Percentiles rank a stretch among this genome's conserved stretches.
Conservation (phyloP, 768 basidiomycete genomes). For the Rhodotorula diobovata region DNA sequence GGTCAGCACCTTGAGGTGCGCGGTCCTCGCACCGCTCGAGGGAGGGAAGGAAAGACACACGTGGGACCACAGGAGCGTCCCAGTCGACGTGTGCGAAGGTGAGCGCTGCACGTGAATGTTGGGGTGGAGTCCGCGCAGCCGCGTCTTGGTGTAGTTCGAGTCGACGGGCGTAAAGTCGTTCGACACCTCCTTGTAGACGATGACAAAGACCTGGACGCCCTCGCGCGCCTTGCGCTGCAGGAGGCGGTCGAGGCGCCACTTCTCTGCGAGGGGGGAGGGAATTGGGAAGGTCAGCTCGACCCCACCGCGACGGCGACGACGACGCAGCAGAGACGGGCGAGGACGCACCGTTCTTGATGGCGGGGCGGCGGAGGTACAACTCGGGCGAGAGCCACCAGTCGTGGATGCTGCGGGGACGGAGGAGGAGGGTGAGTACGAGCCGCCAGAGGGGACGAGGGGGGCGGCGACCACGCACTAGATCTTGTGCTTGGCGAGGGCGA, state of each 20-base stretch:
- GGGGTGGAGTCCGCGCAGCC: constrained; percentile 69
- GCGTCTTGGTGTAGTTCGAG: constrained; percentile 76
- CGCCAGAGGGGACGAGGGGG: not conserved
- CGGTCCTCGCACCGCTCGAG: not conserved
- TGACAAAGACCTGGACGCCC: constrained; percentile 92
- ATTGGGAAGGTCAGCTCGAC: not conserved
- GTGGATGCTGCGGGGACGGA: constrained; percentile 72
- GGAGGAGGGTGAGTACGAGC: not conserved
- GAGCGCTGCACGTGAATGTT: constrained; percentile 89
- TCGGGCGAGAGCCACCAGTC: constrained; percentile 94
- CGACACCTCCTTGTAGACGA: constrained; percentile 84
- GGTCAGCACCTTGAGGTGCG: not conserved
- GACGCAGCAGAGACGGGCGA: no score
- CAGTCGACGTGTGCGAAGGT: constrained; percentile 93
- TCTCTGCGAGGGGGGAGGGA: not conserved
- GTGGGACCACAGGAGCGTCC: constrained; percentile 98
- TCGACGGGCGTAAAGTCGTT: constrained; percentile 67
- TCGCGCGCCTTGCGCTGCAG: constrained; percentile 87
- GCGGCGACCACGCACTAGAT: constrained; percentile 30
- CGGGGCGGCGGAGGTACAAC: constrained; percentile 73
- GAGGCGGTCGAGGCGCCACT: constrained; percentile 67
- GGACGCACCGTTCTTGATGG: constrained; percentile 64
- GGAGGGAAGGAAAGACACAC: constrained; percentile 52
- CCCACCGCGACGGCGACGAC: no score
- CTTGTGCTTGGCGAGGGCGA: constrained; percentile 66